These are phyloP conservation scores for Saccharomyces eubayanus DNA, from an alignment of 805 yeast genomes.

Conservation along the genomic window DNA sequence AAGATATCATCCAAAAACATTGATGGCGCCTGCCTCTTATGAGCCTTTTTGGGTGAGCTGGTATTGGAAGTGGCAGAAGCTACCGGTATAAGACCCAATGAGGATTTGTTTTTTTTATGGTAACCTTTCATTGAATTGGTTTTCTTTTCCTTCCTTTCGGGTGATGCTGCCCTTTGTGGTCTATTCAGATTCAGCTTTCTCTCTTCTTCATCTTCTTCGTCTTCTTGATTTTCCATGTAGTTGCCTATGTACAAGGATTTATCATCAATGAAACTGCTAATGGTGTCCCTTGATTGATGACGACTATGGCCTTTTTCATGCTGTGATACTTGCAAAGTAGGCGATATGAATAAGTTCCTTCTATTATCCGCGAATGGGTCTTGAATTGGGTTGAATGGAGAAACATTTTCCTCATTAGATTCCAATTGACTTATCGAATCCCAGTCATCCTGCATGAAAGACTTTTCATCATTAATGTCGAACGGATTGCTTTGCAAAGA, in stretches of 20 bases:
- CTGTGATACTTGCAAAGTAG: conserved; percentile 66
- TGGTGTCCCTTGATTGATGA: neutral
- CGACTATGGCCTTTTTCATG: conserved; percentile 29
- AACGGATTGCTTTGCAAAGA: neutral
- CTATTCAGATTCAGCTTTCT: conserved; percentile 6
- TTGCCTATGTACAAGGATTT: neutral
- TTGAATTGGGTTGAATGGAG: conserved; percentile 14
- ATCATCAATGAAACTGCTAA: neutral
- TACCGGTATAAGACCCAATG: conserved; percentile 24
- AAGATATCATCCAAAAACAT: conserved; percentile 24
- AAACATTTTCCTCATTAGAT: neutral
- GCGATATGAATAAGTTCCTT: conserved; percentile 58
- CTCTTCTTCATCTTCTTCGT: conserved; percentile 1
- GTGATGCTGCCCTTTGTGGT: conserved; percentile 28
- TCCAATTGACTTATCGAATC: neutral
- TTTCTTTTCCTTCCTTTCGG: conserved; percentile 22
- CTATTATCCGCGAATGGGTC: conserved; percentile 22
- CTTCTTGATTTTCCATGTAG: neutral
- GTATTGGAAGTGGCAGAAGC: conserved; percentile 6
- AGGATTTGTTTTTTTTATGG: conserved; percentile 35
- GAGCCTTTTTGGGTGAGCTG: conserved; percentile 3
- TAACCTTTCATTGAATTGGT: conserved; percentile 26
- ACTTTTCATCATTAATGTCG: neutral
- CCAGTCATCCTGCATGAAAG: neutral
- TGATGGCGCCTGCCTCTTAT: conserved; percentile 19